Conservation (phyloP, 352 stramenopile genomes). For the Globisporangium echinulatum region DNA sequence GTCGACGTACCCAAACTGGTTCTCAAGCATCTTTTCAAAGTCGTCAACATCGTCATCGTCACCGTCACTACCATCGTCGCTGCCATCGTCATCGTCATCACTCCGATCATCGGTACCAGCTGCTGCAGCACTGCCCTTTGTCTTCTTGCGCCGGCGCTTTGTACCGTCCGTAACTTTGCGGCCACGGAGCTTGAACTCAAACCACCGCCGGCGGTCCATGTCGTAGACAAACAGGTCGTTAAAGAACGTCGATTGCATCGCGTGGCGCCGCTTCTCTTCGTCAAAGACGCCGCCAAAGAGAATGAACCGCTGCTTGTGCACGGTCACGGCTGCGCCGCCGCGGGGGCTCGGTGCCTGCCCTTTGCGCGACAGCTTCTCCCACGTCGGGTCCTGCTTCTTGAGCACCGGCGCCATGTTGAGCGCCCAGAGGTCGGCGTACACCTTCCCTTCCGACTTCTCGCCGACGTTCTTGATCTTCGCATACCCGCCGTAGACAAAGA, state of each 20-base stretch:
- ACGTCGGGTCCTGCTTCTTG: conserved; percentile 88
- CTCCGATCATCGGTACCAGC: conserved; percentile 22
- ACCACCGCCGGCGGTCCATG: conserved; percentile 95
- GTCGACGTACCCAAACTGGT: conserved; percentile 95
- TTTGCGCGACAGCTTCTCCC: conserved; percentile 91
- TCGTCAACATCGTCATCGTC: conserved; percentile 79
- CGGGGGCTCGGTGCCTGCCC: conserved; percentile 77
- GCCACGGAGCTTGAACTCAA: conserved; percentile 84
- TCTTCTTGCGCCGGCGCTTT: conserved; percentile 63
- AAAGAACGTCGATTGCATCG: conserved; percentile 92
- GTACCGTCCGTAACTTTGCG: conserved; percentile 61
- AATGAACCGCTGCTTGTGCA: conserved; percentile 94
- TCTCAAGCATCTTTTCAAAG: conserved; percentile 76
- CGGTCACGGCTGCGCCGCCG: conserved; percentile 71
- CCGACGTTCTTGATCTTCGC: conserved; percentile 92
- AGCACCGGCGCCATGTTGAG: conserved; percentile 89
- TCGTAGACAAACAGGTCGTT: conserved; percentile 97
- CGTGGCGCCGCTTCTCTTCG: conserved; percentile 79
- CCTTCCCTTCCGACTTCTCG: conserved; percentile 90
- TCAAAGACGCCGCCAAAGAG: conserved; percentile 96
- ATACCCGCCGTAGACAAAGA: conserved; percentile 95
- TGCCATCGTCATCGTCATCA: conserved; percentile 38
- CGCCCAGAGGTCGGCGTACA: conserved; percentile 94
- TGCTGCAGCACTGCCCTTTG: conserved; percentile 25
- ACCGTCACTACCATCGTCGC: conserved; percentile 36